Evolutionary conservation across 106 monocot genomes (phyloP).

Genomic region (Apostasia ramifera): DNA sequence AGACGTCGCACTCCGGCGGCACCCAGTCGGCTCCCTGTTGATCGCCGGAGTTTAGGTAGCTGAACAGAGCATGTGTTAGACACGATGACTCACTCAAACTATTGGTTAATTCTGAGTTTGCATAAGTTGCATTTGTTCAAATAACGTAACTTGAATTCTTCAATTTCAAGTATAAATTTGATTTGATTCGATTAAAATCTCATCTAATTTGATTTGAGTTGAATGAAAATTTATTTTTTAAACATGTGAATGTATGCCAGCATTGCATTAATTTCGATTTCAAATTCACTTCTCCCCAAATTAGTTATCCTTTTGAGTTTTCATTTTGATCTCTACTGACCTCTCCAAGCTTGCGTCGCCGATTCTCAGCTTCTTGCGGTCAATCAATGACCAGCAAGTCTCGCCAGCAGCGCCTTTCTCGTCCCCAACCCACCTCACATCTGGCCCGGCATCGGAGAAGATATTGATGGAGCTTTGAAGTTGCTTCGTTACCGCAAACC

Average conservation of each 20-base stretch:
- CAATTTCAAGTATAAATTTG: too few species aligned
- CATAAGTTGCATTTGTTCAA: too few species aligned
- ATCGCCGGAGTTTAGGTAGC: slow-evolving; percentile 75
- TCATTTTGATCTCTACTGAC: slow-evolving; percentile 10
- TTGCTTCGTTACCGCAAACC: slow-evolving; percentile 65
- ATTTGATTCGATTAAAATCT: too few species aligned
- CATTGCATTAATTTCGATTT: too few species aligned
- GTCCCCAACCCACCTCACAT: slow-evolving; percentile 86
- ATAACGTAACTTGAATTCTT: too few species aligned
- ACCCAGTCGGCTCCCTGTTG: slow-evolving; percentile 70
- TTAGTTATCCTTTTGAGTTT: too few species aligned
- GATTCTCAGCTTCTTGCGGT: slow-evolving; percentile 55
- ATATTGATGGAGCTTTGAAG: slow-evolving; percentile 81
- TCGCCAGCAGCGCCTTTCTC: slow-evolving; percentile 66
- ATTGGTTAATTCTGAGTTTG: too few species aligned
- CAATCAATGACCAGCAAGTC: slow-evolving; percentile 72
- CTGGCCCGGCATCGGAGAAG: slow-evolving; percentile 88
- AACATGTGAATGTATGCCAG: too few species aligned
- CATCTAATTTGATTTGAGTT: too few species aligned
- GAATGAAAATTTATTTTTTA: too few species aligned
- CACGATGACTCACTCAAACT: too few species aligned
- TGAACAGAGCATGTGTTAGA: slow-evolving; percentile 3
- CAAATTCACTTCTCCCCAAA: too few species aligned
- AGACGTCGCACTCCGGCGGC: slow-evolving; percentile 92
- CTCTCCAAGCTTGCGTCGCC: slow-evolving; percentile 41